Evolutionary conservation across 805 yeast genomes (phyloP).

Genomic region (Ogataea nitratoaversa): DNA sequence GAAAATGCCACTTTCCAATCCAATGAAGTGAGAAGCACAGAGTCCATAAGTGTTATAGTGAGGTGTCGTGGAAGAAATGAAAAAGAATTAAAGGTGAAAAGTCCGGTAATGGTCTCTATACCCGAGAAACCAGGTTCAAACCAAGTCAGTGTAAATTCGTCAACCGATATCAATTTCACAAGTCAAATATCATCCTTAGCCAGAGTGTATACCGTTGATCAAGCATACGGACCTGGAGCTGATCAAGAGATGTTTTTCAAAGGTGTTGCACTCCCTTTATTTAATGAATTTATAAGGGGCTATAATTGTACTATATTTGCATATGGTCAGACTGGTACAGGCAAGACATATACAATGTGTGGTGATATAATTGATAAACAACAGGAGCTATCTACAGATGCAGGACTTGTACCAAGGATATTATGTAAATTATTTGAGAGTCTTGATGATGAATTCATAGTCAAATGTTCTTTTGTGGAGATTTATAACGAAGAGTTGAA

Average conservation of each 20-base stretch:
- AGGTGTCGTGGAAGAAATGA: constrained; percentile 50
- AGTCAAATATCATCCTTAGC: constrained; percentile 22
- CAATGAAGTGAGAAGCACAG: constrained; percentile 14
- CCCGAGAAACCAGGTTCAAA: constrained; percentile 32
- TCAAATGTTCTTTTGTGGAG: constrained; percentile 52
- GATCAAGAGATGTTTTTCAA: constrained; percentile 44
- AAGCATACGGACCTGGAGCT: constrained; percentile 50
- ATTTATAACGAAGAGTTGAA: constrained; percentile 41
- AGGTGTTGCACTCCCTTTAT: constrained; percentile 43
- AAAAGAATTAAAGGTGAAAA: constrained; percentile 39
- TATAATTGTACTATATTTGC: constrained; percentile 53
- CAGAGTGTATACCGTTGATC: constrained; percentile 48
- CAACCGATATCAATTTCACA: constrained; percentile 22
- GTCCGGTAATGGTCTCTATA: constrained; percentile 45
- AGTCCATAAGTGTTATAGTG: constrained; percentile 46
- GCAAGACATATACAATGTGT: constrained; percentile 59
- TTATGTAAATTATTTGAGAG: constrained; percentile 37
- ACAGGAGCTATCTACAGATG: constrained; percentile 23
- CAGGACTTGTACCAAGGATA: constrained; percentile 51
- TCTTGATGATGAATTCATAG: constrained; percentile 32
- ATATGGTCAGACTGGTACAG: constrained; percentile 61
- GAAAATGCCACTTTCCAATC: background rate
- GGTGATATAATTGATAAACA: constrained; percentile 35
- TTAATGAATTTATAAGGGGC: constrained; percentile 46
- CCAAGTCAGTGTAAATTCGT: constrained; percentile 22